Conservation (phyloP, 1,284 basidiomycete species). For the Irpex sp. region DNA sequence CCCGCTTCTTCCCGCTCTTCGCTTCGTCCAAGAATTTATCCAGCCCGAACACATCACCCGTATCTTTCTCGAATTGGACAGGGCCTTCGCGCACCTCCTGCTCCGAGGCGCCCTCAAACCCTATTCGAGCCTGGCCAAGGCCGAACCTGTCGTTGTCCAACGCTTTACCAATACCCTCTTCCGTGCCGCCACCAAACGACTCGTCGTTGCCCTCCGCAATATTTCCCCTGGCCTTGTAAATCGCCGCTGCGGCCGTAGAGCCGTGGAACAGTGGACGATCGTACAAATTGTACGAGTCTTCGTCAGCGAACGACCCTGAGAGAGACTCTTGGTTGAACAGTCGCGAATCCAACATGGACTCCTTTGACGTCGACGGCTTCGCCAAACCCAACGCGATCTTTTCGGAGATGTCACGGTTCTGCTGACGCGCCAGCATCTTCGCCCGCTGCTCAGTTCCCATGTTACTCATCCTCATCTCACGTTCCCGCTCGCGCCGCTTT, state of each 20-base stretch:
- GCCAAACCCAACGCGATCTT: constrained; percentile 98
- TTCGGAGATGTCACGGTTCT: constrained; percentile 98
- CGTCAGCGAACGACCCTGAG: constrained; percentile 80
- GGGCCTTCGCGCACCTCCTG: constrained; percentile 87
- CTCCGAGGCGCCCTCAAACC: constrained; percentile 86
- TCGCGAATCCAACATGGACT: constrained; percentile 95
- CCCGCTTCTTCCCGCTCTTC: constrained; percentile 89
- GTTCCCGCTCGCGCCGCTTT: constrained; percentile 91
- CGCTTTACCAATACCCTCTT: constrained; percentile 88
- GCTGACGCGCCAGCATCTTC: constrained; percentile 91
- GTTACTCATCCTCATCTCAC: constrained; percentile 98
- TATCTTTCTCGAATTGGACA: constrained; percentile 99
- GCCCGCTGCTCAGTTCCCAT: constrained; percentile 98
- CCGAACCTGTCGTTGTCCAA: constrained; percentile 94
- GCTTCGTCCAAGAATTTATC: constrained; percentile 98
- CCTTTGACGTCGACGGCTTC: constrained; percentile 93
- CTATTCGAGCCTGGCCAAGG: constrained; percentile 80
- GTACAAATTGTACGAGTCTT: constrained; percentile 92
- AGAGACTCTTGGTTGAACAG: constrained; percentile 96
- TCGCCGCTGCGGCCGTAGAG: constrained; percentile 92
- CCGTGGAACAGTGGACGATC: constrained; percentile 96
- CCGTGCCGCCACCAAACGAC: constrained; percentile 89
- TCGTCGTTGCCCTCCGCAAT: constrained; percentile 85
- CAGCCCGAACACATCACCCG: constrained; percentile 95
- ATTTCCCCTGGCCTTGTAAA: constrained; percentile 91